These are phyloP conservation scores for Antitrichia curtipendula DNA, from an alignment of 225 moss, liverwort and hornwort species.

Conservation along the genomic window DNA sequence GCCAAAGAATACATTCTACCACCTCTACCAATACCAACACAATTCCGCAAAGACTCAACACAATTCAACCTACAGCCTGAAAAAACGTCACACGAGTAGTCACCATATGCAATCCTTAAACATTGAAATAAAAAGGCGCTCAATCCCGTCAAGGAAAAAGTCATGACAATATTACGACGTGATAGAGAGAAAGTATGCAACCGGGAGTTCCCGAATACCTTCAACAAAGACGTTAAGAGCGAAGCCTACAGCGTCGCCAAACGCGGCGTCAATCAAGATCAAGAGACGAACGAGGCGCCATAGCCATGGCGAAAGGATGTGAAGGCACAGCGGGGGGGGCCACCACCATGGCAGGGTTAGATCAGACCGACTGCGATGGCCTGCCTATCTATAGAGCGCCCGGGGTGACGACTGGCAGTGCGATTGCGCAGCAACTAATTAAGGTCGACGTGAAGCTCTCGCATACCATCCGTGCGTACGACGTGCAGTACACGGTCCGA, in stretches of 20 bases:
- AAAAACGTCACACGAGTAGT: not conserved
- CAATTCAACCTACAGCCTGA: not conserved
- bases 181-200: not conserved
- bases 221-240: not conserved
- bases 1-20: not conserved
- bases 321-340: not conserved
- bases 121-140: not conserved
- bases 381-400: conserved; percentile 7
- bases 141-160: not conserved
- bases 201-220: not conserved
- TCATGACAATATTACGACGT: not conserved
- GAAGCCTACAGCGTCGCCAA: not conserved
- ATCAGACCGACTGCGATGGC: not conserved
- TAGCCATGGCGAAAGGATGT: not conserved
- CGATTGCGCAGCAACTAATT: not conserved
- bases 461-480: conserved; percentile 14
- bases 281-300: not conserved
- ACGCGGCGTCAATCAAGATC: not conserved
- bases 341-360: not conserved
- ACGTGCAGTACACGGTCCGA: conserved; percentile 7
- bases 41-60: not conserved
- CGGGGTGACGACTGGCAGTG: not conserved
- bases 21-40: not conserved
- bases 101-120: not conserved
- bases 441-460: conserved; percentile 3